Base-by-base conservation (phyloP, 139 green algal genomes). In the Micractinium sp. region DNA sequence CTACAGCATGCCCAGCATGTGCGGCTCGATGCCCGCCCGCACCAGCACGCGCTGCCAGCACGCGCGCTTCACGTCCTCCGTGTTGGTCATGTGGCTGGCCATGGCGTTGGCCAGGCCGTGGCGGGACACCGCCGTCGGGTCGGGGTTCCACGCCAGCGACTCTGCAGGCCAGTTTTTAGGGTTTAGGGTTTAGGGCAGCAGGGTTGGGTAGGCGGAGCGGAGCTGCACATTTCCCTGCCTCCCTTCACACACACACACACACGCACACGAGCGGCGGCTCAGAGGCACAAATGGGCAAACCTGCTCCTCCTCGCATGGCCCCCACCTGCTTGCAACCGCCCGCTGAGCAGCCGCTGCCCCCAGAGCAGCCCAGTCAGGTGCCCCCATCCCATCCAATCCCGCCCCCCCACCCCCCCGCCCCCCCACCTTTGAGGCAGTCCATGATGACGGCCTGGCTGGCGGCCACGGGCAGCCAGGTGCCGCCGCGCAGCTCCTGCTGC, bases 31-130 rank as follows among this genome's bases (percentile, higher is more conserved):
- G 29, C 83, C 83, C 0, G 83, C 83, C 13, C 83, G 83, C 38
- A 41, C 67, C 83, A 87, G 83, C 63, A 87, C 83, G 38, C 83
- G 83, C 83, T 87, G 83, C 83, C 83, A 87, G 83, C 83, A 87
- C 83, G 47, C 25, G 9, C 71, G 66, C 67, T 87, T 87, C 67
- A 87, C 38, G 2, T 87, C 83, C 36, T 87, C 83, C 29, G 60
- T 66, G 67, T 63, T 87, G 67, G 56, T 60, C 33, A 80, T 35
- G 25, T 33, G n/a, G 19, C 36, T 63, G 25, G 38, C 33, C 38
- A 87, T 35, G 25, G 56, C 36, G 19, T 63, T 63, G 25, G 38
- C 33, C 38, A 87, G 31, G 53, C 80, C 80, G 31, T 73, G 41
- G 63, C 66, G 67, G 2, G 78, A 35, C 41, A 67, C 41, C 0